phyloP scores from a whole-genome alignment of 371 early-diverging fungal species.

The Mucor racemosus region DNA sequence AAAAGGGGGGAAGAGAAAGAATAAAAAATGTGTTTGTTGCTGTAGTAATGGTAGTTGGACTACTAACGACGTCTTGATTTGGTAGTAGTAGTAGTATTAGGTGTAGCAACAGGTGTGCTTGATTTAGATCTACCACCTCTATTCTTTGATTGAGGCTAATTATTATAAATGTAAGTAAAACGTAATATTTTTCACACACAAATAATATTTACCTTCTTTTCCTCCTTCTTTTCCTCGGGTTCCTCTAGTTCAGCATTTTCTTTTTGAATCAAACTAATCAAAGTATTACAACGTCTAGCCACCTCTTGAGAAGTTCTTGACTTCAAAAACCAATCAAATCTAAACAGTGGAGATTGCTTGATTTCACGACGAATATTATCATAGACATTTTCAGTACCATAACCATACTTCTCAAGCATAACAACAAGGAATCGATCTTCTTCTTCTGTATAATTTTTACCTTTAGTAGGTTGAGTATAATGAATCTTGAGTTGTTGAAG shows the following conservation, averaged over 20 bases:
- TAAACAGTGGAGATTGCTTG: constrained; percentile 81
- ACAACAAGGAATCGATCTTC: constrained; percentile 97
- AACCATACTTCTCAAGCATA: constrained; percentile 86
- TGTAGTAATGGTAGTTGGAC: not conserved
- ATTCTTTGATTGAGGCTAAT: constrained; percentile 25
- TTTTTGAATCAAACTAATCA: constrained; percentile 70
- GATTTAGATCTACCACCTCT: constrained; percentile 27
- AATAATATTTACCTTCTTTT: constrained; percentile 39
- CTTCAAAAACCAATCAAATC: constrained; percentile 98
- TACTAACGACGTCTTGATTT: constrained; percentile 39
- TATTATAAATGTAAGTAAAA: not conserved
- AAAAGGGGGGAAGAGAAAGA: not conserved
- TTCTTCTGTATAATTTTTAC: constrained; percentile 93
- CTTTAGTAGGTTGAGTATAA: constrained; percentile 80
- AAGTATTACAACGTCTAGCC: constrained; percentile 78
- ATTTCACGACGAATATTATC: constrained; percentile 89
- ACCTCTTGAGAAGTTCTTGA: constrained; percentile 87
- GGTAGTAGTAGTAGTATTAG: constrained; percentile 6
- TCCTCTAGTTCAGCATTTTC: constrained; percentile 61
- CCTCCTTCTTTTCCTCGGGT: constrained; percentile 52
- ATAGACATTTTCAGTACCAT: constrained; percentile 90
- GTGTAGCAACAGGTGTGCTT: constrained; percentile 24
- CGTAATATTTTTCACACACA: not conserved
- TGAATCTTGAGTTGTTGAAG: constrained; percentile 86
- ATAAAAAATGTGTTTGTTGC: not conserved